A percentile compares a stretch with the other conserved stretches of the same genome.
Evolutionary conservation across 2,329 filamentous ascomycete species (phyloP).

Genomic region (Talaromyces funiculosus): DNA sequence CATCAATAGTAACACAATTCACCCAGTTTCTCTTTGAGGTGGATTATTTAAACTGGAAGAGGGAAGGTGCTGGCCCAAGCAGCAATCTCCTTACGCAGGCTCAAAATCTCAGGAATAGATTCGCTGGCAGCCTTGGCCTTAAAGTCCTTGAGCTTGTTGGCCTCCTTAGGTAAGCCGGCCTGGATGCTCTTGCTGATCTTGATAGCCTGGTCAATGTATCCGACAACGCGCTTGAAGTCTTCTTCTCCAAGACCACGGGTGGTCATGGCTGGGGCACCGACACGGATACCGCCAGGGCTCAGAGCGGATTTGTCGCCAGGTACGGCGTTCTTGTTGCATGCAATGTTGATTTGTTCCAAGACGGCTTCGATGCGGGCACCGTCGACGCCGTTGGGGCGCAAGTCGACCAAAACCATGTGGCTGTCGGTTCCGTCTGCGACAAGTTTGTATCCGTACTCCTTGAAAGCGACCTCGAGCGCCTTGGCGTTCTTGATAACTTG

Average conservation of each 20-base stretch:
- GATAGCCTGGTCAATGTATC: constrained; percentile 84
- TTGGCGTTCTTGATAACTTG: constrained; percentile 88
- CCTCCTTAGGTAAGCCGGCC: constrained; percentile 79
- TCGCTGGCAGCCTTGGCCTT: constrained; percentile 81
- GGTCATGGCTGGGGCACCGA: constrained; percentile 97
- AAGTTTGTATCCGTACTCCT: constrained; percentile 68
- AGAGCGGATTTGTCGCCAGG: constrained; percentile 96
- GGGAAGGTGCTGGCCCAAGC: constrained; percentile 86
- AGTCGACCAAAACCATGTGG: constrained; percentile 87
- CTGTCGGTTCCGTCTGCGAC: constrained; percentile 96
- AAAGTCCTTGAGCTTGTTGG: constrained; percentile 99
- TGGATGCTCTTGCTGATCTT: constrained; percentile 88
- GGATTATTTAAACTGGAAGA: constrained; percentile 55
- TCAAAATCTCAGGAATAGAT: constrained; percentile 73
- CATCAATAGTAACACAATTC: constrained; percentile 1
- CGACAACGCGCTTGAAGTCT: constrained; percentile 84
- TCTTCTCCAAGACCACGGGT: constrained; percentile 86
- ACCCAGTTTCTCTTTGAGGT: not conserved
- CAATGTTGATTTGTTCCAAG: constrained; percentile 96
- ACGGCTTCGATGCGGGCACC: constrained; percentile 90
- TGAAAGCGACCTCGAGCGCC: constrained; percentile 72
- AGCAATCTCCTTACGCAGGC: constrained; percentile 82
- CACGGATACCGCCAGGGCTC: constrained; percentile 88
- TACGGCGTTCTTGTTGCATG: constrained; percentile 99
- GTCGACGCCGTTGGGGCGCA: constrained; percentile 83